Evolutionary conservation across 2,329 filamentous ascomycete species (phyloP), one percentile per base, ranked within the genome.

Genomic region (Aspergillus versicolor): DNA sequence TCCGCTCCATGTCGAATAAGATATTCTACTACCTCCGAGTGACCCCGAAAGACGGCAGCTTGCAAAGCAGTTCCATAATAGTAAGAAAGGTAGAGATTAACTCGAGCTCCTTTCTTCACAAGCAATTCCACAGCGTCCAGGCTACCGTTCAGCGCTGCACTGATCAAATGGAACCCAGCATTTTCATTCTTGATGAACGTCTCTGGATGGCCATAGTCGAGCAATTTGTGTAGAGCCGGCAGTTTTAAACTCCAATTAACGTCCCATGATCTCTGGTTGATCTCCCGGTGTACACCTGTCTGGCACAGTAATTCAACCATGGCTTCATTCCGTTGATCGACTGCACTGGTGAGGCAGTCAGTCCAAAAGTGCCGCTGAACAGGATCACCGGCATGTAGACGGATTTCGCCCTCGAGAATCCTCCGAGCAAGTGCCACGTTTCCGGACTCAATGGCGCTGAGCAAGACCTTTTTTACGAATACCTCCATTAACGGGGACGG

Each of bases 271-370:
- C n/a, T n/a, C n/a, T n/a, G n/a, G n/a, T 30, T 13, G 27, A 46
- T n/a, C 24, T 46, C 17, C 1, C 22, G 15, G 15, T 13, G 13
- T 6, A 46, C 44, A 1, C 24, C n/a, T 8, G 24, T 27, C 24
- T 32, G 12, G 24, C 44, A 46, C 22, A 46, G 24, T 46, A 46
- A 27, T 7, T 46, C 27, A 21, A 46, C 44, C 24, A 46, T 46
- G 1, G 12, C 22, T 11, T 30, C 24, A 32, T 32, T 15, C 24
- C 44, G 22, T 0, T 9, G 2, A 6, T 12, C 17, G 24, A 17
- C 44, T 27, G 27, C 44, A n/a, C 3, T 19, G 7, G 13, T 3
- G 4, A 46, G 44, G 4, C 21, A 46, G 15, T 17, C 6, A 2
- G 21, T n/a, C 21, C 42, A 45, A 22, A 12, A 30, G 8, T 17